These are phyloP conservation scores for Trichoderma asperelloides DNA, from an alignment of 495 filamentous ascomycete species.

Conservation along the genomic window DNA sequence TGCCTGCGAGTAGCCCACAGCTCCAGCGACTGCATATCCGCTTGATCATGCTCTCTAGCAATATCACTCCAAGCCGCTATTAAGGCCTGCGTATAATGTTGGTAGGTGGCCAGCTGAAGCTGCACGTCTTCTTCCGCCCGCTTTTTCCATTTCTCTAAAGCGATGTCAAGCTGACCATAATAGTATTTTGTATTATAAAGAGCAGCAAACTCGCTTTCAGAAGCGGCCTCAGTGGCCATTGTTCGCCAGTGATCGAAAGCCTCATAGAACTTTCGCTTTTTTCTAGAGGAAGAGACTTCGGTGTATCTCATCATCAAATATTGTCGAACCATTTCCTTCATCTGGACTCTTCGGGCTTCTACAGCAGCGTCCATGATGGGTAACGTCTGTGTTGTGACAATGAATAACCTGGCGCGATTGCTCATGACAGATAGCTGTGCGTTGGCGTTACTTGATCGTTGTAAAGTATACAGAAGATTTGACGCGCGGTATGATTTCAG, in stretches of 20 bases:
- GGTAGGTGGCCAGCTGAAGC: not conserved
- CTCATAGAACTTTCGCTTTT: slow-evolving; percentile 3
- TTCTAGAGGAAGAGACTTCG: not conserved
- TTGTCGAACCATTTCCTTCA: not conserved
- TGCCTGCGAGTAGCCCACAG: not conserved
- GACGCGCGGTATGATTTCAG: not conserved
- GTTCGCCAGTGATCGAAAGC: slow-evolving; percentile 5
- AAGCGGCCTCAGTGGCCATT: not conserved
- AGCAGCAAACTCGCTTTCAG: not conserved
- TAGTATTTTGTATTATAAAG: not conserved
- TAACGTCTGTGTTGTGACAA: not conserved
- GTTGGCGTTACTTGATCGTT: not conserved
- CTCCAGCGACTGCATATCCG: not conserved
- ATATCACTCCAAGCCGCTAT: not conserved
- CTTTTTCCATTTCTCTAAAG: not conserved
- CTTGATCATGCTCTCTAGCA: not conserved
- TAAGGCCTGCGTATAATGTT: not conserved
- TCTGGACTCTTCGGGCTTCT: not conserved
- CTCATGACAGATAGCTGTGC: not conserved
- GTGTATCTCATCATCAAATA: slow-evolving; percentile 6
- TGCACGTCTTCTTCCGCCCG: not conserved
- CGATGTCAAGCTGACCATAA: not conserved
- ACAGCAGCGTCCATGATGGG: not conserved
- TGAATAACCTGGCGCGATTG: not conserved
- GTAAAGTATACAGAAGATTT: not conserved